Conservation (phyloP, 2,329 filamentous ascomycete species). For the Apiospora malaysiana region DNA sequence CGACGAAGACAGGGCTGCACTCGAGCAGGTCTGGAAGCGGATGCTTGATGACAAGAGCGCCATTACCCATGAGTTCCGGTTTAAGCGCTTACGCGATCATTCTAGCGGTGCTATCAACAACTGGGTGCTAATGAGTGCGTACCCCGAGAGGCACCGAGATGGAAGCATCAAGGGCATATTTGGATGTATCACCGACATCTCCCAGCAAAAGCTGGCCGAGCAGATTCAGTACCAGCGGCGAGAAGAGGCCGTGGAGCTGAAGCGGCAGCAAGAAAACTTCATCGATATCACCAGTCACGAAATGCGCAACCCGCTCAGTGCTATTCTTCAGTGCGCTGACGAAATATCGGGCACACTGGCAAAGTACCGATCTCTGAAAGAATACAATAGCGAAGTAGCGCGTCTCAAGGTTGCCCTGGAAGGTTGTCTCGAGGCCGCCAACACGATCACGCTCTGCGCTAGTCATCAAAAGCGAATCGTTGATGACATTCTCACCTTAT, state of each 20-base stretch:
- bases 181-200: slow-evolving; percentile 84
- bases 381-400: slow-evolving; percentile 51
- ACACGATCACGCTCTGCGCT: slow-evolving; percentile 80
- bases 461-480: slow-evolving; percentile 79
- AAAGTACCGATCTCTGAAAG: slow-evolving; percentile 44
- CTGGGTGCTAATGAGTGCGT: slow-evolving; percentile 80
- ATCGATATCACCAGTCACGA: slow-evolving; percentile 78
- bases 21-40: slow-evolving; percentile 66
- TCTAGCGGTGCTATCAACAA: slow-evolving; percentile 69
- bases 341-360: slow-evolving; percentile 65
- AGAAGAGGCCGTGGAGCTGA: slow-evolving; percentile 81
- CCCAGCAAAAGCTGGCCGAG: slow-evolving; percentile 84
- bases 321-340: slow-evolving; percentile 77
- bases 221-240: slow-evolving; percentile 78
- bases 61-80: slow-evolving; percentile 76
- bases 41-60: slow-evolving; percentile 66
- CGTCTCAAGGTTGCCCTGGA: slow-evolving; percentile 51
- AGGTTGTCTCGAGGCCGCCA: slow-evolving; percentile 73
- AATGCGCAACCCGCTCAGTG: slow-evolving; percentile 78
- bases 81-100: slow-evolving; percentile 70
- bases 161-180: slow-evolving; percentile 77
- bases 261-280: slow-evolving; percentile 74
- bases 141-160: slow-evolving; percentile 70
- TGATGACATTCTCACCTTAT: slow-evolving; percentile 70
- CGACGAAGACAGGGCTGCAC: slow-evolving; percentile 65